Conservation (phyloP, 305 asterid genomes). For the Monarda citriodora region DNA sequence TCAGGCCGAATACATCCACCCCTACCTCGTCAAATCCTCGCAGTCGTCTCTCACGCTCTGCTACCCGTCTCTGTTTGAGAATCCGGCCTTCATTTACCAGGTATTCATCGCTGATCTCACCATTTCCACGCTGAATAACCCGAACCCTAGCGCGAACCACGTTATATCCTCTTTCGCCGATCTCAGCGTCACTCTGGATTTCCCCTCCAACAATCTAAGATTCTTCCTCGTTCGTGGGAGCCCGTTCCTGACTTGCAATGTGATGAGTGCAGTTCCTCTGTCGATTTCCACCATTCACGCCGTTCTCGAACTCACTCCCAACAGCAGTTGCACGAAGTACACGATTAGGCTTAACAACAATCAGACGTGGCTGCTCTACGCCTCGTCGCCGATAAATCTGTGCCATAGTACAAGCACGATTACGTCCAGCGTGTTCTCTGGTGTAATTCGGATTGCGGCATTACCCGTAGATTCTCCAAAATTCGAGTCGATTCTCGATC, state of each 20-base stretch:
- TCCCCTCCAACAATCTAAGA: slow-evolving; percentile 66
- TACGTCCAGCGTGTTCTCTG: slow-evolving; percentile 54
- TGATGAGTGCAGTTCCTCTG: slow-evolving; percentile 30
- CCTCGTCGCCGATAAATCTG: slow-evolving; percentile 61
- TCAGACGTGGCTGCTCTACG: slow-evolving; percentile 82
- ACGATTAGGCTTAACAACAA: slow-evolving; percentile 29
- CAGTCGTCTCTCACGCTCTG: slow-evolving; percentile 59
- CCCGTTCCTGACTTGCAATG: slow-evolving; percentile 74
- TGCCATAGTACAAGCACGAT: slow-evolving; percentile 43
- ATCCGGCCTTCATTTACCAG: slow-evolving; percentile 60
- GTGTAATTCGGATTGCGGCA: slow-evolving; percentile 69
- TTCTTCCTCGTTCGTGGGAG: slow-evolving; percentile 80
- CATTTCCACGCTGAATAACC: slow-evolving; percentile 48
- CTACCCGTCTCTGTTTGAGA: slow-evolving; percentile 52
- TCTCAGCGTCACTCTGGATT: slow-evolving; percentile 75
- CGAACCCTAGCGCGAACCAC: slow-evolving; percentile 42
- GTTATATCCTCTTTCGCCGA: slow-evolving; percentile 60
- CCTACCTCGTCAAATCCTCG: slow-evolving; percentile 63
- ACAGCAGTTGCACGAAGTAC: no score
- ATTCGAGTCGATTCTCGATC: slow-evolving; percentile 52
- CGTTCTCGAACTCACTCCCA: slow-evolving; percentile 48
- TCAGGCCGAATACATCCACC: slow-evolving; percentile 83
- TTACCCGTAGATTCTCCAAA: slow-evolving; percentile 48
- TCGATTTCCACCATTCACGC: slow-evolving; percentile 81
- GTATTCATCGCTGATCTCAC: slow-evolving; percentile 58